These are phyloP conservation scores for Hypholoma sublateritium DNA, from an alignment of 768 basidiomycete genomes.

Conservation along the genomic window DNA sequence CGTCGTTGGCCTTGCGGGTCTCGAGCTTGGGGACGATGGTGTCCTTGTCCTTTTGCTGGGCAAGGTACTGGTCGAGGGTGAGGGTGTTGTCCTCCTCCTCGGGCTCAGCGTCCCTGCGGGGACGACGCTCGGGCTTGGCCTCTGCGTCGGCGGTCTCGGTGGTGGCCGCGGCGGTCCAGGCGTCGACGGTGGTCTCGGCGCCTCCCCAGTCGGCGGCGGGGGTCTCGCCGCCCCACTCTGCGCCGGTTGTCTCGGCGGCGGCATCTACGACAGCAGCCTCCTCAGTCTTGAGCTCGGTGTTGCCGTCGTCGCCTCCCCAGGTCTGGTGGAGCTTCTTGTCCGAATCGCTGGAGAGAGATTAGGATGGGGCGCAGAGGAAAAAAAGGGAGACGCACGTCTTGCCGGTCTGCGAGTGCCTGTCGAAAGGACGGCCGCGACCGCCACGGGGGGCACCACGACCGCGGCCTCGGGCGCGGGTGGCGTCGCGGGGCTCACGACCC, in stretches of 20 bases:
- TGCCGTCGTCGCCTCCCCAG: constrained; percentile 94
- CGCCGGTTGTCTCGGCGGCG: constrained; percentile 47
- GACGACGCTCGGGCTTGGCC: constrained; percentile 33
- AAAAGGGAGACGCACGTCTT: constrained; percentile 57
- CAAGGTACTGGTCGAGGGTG: constrained; percentile 91
- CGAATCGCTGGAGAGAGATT: constrained; percentile 62
- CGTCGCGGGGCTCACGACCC: constrained; percentile 24
- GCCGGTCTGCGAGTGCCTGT: constrained; percentile 86
- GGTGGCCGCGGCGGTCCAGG: constrained; percentile 35
- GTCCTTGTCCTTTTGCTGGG: constrained; percentile 71
- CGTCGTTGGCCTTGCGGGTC: constrained; percentile 80
- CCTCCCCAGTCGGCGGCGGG: constrained; percentile 34
- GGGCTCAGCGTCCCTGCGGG: constrained; percentile 51
- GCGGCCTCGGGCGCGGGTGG: constrained; percentile 41
- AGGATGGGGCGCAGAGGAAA: constrained; percentile 9
- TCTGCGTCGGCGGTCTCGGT: constrained; percentile 42
- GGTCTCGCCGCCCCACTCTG: constrained; percentile 42
- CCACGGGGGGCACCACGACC: constrained; percentile 53
- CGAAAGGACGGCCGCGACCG: constrained; percentile 71
- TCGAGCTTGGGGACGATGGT: constrained; percentile 76
- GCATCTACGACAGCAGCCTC: constrained; percentile 74
- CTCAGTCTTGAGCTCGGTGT: constrained; percentile 80
- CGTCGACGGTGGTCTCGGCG: constrained; percentile 42
- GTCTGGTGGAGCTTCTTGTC: constrained; percentile 93
- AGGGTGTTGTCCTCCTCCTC: constrained; percentile 94